phyloP scores from a whole-genome alignment of 1,284 basidiomycete species.

The Cryptococcus hybrid region DNA sequence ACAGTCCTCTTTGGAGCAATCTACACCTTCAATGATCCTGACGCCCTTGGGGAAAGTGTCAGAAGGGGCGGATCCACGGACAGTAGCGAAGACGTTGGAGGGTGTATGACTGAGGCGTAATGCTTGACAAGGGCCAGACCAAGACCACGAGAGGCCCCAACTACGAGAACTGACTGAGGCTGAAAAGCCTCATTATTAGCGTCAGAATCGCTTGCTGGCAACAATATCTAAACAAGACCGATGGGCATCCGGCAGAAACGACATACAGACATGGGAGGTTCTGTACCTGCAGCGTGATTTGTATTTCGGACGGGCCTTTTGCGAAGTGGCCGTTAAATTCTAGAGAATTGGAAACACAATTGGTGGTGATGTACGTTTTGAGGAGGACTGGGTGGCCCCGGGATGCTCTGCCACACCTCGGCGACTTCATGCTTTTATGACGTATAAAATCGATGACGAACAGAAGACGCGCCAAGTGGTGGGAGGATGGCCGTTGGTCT shows the following conservation, averaged over 20 bases:
- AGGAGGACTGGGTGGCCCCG: too few species aligned
- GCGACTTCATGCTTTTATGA: too few species aligned
- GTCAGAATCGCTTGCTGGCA: not conserved
- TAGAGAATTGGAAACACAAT: too few species aligned
- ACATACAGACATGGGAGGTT: not conserved
- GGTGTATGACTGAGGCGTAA: slow-evolving; percentile 12
- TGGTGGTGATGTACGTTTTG: too few species aligned
- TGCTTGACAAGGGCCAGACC: slow-evolving; percentile 51
- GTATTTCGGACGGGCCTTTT: not conserved
- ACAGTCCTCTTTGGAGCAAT: slow-evolving; percentile 47
- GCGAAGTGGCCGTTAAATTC: too few species aligned
- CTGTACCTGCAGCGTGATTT: not conserved
- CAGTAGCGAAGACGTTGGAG: slow-evolving; percentile 53
- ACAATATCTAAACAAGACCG: not conserved
- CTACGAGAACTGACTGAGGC: slow-evolving; percentile 30
- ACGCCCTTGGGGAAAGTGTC: slow-evolving; percentile 42
- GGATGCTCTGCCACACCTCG: too few species aligned
- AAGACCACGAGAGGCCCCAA: slow-evolving; percentile 54
- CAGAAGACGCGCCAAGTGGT: too few species aligned
- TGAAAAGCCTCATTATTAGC: not conserved
- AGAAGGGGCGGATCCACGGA: slow-evolving; percentile 31
- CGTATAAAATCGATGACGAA: too few species aligned
- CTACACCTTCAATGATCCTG: slow-evolving; percentile 49
- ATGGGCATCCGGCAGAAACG: not conserved
- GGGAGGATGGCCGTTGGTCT: too few species aligned